Conservation (phyloP, 495 filamentous ascomycete genomes). For the Neurospora sp. region DNA sequence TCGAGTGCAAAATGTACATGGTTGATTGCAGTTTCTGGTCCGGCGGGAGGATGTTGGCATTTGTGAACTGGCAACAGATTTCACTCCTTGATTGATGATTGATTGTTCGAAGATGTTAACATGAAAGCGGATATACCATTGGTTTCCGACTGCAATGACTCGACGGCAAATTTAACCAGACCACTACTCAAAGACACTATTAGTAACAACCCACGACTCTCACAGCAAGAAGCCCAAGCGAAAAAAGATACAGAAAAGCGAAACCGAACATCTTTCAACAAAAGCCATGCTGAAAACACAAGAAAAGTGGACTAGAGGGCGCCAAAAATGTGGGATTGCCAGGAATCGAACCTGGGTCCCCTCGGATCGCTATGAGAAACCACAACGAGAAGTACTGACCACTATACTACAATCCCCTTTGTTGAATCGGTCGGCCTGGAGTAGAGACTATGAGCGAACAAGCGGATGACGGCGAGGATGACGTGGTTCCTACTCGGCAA, state of each 20-base stretch:
- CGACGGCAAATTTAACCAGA: not conserved
- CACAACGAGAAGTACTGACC: not conserved
- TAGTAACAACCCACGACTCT: not conserved
- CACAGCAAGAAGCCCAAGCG: not conserved
- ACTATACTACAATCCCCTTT: not conserved
- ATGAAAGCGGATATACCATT: not conserved
- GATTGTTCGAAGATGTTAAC: not conserved
- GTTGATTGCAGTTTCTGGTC: not conserved
- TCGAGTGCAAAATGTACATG: not conserved
- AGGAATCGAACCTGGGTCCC: not conserved
- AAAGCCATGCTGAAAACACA: not conserved
- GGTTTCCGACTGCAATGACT: not conserved
- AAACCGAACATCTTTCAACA: not conserved
- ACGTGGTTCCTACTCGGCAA: not conserved
- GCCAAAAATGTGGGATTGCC: not conserved
- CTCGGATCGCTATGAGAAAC: not conserved
- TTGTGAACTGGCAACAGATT: not conserved
- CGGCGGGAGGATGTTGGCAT: not conserved
- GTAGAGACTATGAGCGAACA: not conserved
- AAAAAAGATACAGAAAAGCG: not conserved
- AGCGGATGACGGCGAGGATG: not conserved
- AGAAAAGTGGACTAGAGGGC: too few species aligned
- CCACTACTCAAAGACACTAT: not conserved
- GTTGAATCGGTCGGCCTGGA: not conserved
- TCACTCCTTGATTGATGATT: not conserved